phyloP scores from a whole-genome alignment of 106 monocot genomes.

The Phalaenopsis aphrodite region DNA sequence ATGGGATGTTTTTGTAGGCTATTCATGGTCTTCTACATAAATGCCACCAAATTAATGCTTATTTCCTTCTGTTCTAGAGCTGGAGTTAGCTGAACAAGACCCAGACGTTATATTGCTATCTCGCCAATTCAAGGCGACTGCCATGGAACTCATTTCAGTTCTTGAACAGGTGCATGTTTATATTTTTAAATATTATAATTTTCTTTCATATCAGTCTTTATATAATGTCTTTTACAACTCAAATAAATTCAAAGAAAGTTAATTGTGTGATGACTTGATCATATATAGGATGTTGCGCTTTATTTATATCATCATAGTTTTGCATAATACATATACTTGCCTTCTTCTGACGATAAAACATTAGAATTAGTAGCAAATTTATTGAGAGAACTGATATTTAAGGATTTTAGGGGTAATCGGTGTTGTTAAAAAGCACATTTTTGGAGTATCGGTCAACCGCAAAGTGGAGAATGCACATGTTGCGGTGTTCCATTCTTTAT shows the following conservation, averaged over 20 bases:
- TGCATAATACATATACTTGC: background rate
- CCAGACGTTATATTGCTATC: conserved; percentile 81
- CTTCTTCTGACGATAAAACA: background rate
- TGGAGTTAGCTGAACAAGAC: conserved; percentile 97
- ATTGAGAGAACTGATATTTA: background rate
- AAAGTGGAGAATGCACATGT: background rate
- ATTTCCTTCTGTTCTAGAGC: conserved; percentile 33
- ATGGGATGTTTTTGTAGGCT: background rate
- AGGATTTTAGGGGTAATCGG: background rate
- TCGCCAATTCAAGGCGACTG: conserved; percentile 96
- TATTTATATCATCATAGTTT: background rate
- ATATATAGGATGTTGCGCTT: background rate
- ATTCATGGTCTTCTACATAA: background rate
- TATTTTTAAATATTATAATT: background rate
- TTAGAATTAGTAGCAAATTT: background rate
- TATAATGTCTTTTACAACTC: background rate
- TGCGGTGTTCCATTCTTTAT: background rate
- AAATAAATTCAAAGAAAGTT: background rate
- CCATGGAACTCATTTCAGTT: conserved; percentile 96
- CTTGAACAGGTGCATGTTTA: conserved; percentile 76
- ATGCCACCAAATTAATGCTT: background rate
- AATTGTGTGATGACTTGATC: background rate
- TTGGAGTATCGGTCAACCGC: background rate
- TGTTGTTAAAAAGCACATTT: background rate
- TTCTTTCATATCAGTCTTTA: background rate